Conservation (phyloP, 2,329 filamentous ascomycete species). For the Apiospora arundinis region DNA sequence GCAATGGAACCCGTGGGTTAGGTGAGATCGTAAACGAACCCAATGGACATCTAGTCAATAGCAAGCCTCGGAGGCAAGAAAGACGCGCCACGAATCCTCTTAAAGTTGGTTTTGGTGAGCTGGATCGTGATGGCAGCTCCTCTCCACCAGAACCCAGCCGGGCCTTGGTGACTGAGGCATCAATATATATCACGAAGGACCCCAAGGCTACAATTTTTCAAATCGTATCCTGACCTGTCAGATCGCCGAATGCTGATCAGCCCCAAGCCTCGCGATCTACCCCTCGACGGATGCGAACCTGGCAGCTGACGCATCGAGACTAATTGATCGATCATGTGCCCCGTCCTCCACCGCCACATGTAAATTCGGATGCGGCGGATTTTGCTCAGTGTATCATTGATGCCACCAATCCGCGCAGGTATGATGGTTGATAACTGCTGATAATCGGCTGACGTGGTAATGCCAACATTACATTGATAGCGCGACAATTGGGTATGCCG, state of each 20-base stretch:
- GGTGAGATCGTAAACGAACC: conserved; percentile 6
- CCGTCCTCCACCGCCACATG: conserved; percentile 8
- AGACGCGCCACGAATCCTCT: neutral
- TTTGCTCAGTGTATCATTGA: neutral
- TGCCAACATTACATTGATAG: neutral
- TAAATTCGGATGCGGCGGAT: neutral
- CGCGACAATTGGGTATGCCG: neutral
- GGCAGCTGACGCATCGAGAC: neutral
- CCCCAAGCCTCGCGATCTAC: conserved; percentile 11
- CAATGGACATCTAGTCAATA: neutral
- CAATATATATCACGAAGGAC: conserved; percentile 12
- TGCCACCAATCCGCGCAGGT: neutral
- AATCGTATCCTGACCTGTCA: conserved; percentile 14
- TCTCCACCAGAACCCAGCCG: neutral
- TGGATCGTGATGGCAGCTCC: neutral
- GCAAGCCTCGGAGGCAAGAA: neutral
- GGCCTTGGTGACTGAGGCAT: conserved; percentile 15
- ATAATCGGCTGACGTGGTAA: conserved; percentile 7
- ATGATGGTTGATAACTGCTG: neutral
- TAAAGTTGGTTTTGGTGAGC: neutral
- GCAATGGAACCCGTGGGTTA: neutral
- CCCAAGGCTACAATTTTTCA: neutral
- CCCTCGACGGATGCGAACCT: neutral
- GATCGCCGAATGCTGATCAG: neutral
- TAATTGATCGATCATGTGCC: conserved; percentile 6